phyloP scores from a whole-genome alignment of 345 rosid genomes.

The Isatis tinctoria region DNA sequence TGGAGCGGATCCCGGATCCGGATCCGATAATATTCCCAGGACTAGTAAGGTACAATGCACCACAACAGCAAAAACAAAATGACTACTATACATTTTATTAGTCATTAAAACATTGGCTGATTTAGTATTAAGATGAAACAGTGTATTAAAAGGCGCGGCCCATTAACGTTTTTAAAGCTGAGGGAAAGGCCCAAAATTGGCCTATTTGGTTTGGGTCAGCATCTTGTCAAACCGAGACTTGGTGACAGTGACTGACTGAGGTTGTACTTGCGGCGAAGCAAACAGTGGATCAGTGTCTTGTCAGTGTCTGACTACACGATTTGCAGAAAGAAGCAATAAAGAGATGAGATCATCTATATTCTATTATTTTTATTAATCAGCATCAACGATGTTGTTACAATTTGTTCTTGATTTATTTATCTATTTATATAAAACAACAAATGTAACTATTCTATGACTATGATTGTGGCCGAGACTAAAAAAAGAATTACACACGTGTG shows the following conservation, averaged over 20 bases:
- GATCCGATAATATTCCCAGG: too few species aligned
- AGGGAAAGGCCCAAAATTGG: not conserved
- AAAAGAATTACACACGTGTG: not conserved
- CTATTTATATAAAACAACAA: not conserved
- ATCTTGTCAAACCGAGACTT: slow-evolving; percentile 24
- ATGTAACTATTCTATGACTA: not conserved
- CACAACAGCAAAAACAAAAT: not conserved
- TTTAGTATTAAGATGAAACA: not conserved
- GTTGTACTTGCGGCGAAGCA: slow-evolving; percentile 34
- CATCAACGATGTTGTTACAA: not conserved
- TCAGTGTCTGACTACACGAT: slow-evolving; percentile 13
- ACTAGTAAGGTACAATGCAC: not conserved
- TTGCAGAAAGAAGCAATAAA: slow-evolving; percentile 3
- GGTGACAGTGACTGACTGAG: slow-evolving; percentile 24
- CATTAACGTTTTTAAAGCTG: not conserved
- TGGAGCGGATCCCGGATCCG: too few species aligned
- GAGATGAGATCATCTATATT: too few species aligned
- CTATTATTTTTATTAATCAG: too few species aligned
- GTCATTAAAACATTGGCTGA: not conserved
- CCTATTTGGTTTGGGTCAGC: not conserved
- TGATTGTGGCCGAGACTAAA: not conserved
- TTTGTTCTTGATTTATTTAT: not conserved
- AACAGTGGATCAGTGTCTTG: slow-evolving; percentile 29
- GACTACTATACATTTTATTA: not conserved
- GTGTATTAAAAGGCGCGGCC: not conserved